These are phyloP conservation scores for Lachancea mirantina DNA, from an alignment of 805 yeast genomes.

Conservation along the genomic window DNA sequence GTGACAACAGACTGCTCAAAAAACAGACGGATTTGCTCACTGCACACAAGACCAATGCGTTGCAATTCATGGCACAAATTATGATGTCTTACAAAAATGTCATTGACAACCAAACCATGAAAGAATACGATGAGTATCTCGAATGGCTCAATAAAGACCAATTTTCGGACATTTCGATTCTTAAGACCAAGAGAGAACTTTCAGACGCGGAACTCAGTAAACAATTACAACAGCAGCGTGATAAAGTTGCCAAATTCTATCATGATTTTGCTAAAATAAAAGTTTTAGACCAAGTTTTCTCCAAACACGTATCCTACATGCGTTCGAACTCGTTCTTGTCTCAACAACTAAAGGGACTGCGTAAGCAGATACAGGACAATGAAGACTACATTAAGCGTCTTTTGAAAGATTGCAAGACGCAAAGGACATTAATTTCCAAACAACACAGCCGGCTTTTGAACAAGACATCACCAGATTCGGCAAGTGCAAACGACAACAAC, in stretches of 20 bases:
- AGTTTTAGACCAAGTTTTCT: constrained; percentile 19
- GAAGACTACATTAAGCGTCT: constrained; percentile 10
- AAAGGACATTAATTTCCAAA: constrained; percentile 4
- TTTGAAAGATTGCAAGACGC: constrained; percentile 8
- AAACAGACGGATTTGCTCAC: constrained; percentile 16
- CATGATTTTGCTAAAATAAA: constrained; percentile 17
- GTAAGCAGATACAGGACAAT: constrained; percentile 13
- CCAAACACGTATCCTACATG: constrained; percentile 19
- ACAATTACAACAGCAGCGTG: constrained; percentile 11
- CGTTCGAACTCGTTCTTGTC: constrained; percentile 21
- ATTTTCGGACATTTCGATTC: constrained; percentile 6
- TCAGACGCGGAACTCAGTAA: constrained; percentile 3
- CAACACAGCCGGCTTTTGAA: constrained; percentile 4
- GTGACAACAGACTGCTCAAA: constrained; percentile 12
- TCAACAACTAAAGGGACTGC: constrained; percentile 15
- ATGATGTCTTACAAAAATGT: constrained; percentile 21
- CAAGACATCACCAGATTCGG: neutral
- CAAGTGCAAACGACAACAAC: too few species aligned
- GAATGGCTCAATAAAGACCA: constrained; percentile 12
- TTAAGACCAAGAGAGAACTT: constrained; percentile 2
- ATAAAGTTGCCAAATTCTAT: constrained; percentile 12
- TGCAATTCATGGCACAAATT: constrained; percentile 26
- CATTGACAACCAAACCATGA: constrained; percentile 15
- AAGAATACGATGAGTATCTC: constrained; percentile 15
- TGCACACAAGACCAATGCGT: constrained; percentile 18